phyloP scores from a whole-genome alignment of 2,329 filamentous ascomycete species.

The Calycina herbarum region DNA sequence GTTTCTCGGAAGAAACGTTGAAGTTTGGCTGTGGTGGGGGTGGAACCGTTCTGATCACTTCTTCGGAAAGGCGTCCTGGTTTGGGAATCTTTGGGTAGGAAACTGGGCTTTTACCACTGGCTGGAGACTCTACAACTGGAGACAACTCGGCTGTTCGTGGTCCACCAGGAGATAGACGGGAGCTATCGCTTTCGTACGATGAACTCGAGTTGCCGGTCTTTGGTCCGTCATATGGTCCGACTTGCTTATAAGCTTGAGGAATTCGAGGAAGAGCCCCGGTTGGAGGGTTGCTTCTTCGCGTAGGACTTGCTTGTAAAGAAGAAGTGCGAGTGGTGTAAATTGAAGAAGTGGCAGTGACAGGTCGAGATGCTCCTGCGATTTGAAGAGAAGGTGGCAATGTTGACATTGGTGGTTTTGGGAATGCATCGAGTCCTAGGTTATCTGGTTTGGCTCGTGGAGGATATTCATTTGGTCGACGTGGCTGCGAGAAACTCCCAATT shows the following conservation, averaged over 20 bases:
- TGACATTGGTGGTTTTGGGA: slow-evolving; percentile 18
- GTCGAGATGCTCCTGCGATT: slow-evolving; percentile 11
- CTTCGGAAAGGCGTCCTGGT: slow-evolving; percentile 23
- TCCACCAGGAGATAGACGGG: slow-evolving; percentile 15
- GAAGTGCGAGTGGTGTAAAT: slow-evolving; percentile 17
- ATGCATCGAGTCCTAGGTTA: slow-evolving; percentile 9
- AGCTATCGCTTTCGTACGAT: slow-evolving; percentile 13
- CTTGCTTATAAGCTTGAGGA: slow-evolving; percentile 22
- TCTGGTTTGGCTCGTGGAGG: slow-evolving; percentile 15
- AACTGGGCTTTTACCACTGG: slow-evolving; percentile 32
- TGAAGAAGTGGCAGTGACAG: slow-evolving; percentile 16
- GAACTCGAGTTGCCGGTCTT: slow-evolving; percentile 22
- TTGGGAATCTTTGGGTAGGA: slow-evolving; percentile 33
- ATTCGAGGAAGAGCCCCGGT: slow-evolving; percentile 9
- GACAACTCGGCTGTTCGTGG: slow-evolving; percentile 26
- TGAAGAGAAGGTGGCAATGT: slow-evolving; percentile 14
- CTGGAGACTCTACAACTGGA: slow-evolving; percentile 35
- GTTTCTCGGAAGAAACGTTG: slow-evolving; percentile 15
- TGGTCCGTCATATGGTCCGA: slow-evolving; percentile 29
- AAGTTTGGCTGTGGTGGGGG: slow-evolving; percentile 29
- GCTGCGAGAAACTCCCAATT: slow-evolving; percentile 30
- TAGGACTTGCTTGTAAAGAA: slow-evolving; percentile 13
- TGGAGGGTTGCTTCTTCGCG: slow-evolving; percentile 10
- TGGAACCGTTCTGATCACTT: slow-evolving; percentile 22
- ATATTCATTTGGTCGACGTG: slow-evolving; percentile 24